A percentile compares a stretch with the other conserved stretches of the same genome.
phyloP scores from a whole-genome alignment of 805 yeast genomes.

The Candida ulmi region DNA sequence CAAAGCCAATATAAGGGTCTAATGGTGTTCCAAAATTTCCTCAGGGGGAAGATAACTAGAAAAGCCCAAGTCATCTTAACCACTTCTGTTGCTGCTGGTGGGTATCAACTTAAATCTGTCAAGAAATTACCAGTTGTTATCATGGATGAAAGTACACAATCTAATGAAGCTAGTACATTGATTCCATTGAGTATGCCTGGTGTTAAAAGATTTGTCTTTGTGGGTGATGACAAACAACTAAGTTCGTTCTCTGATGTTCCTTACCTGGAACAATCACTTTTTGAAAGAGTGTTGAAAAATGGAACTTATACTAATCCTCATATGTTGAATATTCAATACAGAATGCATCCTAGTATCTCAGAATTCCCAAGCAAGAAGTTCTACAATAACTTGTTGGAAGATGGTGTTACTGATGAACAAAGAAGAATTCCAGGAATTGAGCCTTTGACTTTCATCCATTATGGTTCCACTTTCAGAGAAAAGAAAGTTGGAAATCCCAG shows the following conservation, averaged over 20 bases:
- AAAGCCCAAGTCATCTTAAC: slow-evolving; percentile 70
- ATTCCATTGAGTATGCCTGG: slow-evolving; percentile 69
- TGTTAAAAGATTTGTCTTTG: slow-evolving; percentile 61
- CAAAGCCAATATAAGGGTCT: slow-evolving; percentile 46
- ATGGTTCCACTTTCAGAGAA: slow-evolving; percentile 43
- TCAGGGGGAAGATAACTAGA: slow-evolving; percentile 44
- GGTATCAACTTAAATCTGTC: slow-evolving; percentile 51
- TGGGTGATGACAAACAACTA: slow-evolving; percentile 73
- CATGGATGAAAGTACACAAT: slow-evolving; percentile 76
- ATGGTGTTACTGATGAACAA: slow-evolving; percentile 54
- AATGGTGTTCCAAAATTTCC: slow-evolving; percentile 36
- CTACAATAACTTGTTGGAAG: slow-evolving; percentile 42
- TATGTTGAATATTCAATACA: slow-evolving; percentile 64
- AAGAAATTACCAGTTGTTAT: slow-evolving; percentile 65
- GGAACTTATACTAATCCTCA: slow-evolving; percentile 56
- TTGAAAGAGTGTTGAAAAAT: slow-evolving; percentile 59
- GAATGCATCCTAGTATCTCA: slow-evolving; percentile 63
- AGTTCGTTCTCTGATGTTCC: slow-evolving; percentile 69
- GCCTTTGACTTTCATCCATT: slow-evolving; percentile 60
- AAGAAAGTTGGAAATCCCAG: slow-evolving; percentile 39
- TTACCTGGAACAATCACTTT: slow-evolving; percentile 57
- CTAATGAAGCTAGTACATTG: slow-evolving; percentile 66
- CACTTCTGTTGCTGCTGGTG: slow-evolving; percentile 70
- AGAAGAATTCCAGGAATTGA: slow-evolving; percentile 42
- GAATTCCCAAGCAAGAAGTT: slow-evolving; percentile 51